A percentile compares a stretch with the other conserved stretches of the same genome.
Evolutionary conservation across 2,329 filamentous ascomycete genomes (phyloP).

Genomic region (Cladosporium colombiae): DNA sequence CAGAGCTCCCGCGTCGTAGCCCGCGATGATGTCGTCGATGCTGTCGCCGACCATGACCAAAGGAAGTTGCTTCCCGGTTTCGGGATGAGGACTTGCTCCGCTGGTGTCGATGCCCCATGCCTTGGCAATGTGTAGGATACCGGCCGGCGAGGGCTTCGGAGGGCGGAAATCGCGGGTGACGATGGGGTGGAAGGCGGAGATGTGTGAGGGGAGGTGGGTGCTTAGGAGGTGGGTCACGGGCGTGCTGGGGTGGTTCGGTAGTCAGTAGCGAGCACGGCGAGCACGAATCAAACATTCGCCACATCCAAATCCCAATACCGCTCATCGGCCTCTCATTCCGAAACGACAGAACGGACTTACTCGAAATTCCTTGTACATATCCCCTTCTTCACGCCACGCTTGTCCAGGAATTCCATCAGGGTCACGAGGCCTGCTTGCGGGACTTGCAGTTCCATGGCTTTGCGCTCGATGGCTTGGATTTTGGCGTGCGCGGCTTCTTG

Average conservation of each 20-base stretch:
- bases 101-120: constrained; percentile 64
- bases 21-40: constrained; percentile 91
- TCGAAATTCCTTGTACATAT: constrained; percentile 97
- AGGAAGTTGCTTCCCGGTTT: constrained; percentile 26
- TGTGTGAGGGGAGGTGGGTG: constrained; percentile 69
- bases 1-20: constrained; percentile 77
- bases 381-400: constrained; percentile 67
- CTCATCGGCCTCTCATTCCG: background rate
- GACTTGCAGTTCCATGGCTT: constrained; percentile 75
- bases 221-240: constrained; percentile 73
- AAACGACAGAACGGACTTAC: constrained; percentile 37
- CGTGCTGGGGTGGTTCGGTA: constrained; percentile 43
- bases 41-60: constrained; percentile 62
- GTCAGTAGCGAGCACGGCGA: background rate
- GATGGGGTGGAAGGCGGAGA: constrained; percentile 67
- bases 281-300: no score
- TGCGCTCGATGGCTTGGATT: constrained; percentile 76
- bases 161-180: constrained; percentile 80
- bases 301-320: background rate
- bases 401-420: constrained; percentile 82
- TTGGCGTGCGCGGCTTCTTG: constrained; percentile 64
- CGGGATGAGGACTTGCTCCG: constrained; percentile 13
- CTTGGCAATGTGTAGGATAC: constrained; percentile 80
- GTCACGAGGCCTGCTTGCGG: constrained; percentile 76
- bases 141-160: constrained; percentile 85